A percentile compares a stretch with the other conserved stretches of the same genome.
Evolutionary conservation across 257 asterid species (phyloP).

Genomic region (Solanum infundibuliforme): DNA sequence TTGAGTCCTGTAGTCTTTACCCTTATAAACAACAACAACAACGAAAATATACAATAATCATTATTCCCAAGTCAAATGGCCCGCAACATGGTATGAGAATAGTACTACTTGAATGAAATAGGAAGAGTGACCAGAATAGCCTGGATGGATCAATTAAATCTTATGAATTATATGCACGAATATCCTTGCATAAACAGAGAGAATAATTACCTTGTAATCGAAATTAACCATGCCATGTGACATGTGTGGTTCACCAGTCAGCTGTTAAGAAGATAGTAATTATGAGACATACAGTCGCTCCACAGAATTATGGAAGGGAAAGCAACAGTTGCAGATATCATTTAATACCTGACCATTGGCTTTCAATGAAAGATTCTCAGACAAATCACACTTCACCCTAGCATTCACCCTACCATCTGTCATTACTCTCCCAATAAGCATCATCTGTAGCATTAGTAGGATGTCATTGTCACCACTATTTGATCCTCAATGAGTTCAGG

Average conservation of each 20-base stretch:
- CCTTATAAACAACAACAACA: conserved; percentile 1
- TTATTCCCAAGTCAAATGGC: neutral
- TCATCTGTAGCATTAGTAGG: conserved; percentile 37
- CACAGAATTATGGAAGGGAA: neutral
- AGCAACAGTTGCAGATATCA: neutral
- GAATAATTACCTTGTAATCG: conserved; percentile 75
- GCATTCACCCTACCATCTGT: conserved; percentile 96
- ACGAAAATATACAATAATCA: neutral
- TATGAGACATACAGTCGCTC: neutral
- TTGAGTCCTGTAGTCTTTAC: conserved; percentile 10
- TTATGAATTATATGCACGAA: neutral
- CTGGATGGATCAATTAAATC: neutral
- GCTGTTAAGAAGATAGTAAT: conserved; percentile 41
- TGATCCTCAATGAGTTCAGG: neutral
- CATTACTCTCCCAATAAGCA: conserved; percentile 84
- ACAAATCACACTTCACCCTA: conserved; percentile 79
- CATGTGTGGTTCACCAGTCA: conserved; percentile 88
- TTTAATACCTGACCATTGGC: conserved; percentile 78
- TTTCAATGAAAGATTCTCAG: conserved; percentile 79
- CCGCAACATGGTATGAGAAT: neutral
- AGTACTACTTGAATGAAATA: neutral
- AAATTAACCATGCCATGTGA: conserved; percentile 86
- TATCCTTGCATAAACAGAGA: neutral
- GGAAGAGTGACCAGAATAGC: neutral
- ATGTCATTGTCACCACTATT: neutral